Evolutionary conservation across 441 rosid genomes (phyloP), one percentile per base, ranked within the genome.

Genomic region (Brassica balearica): DNA sequence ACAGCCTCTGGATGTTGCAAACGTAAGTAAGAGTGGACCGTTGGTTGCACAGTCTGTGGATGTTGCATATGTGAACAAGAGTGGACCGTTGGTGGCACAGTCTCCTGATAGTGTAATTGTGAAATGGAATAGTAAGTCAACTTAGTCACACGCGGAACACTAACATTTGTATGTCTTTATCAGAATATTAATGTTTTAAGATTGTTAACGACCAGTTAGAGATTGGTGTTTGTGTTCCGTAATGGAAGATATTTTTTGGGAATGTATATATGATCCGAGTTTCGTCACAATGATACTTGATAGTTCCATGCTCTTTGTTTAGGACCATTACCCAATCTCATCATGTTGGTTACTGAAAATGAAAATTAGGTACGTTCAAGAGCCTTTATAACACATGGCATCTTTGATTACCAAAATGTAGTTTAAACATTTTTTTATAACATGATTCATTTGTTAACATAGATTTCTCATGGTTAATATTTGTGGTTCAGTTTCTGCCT

Each of bases 21-120:
- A 43, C 4, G 53, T 3, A 5, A 43, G 53, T 43, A 43, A 43
- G 53, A 43, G 53, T 43, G 53, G 14, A 43, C 53, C 53, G 3
- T 11, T 43, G 53, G 53, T 12, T 46, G 53, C 53, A 46, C 17
- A 48, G 17, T 48, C 55, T 12, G 2, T 72, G 32, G 82, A 83
- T 34, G 95, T 80, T 66, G 73, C 65, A 51, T 86, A 34, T 65
- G 81, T 83, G 81, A 65, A 81, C 60, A 88, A 87, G 82, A 84
- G 65, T 71, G 80, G 60, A 34, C 81, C 70, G 14, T 48, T 22
- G 20, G 71, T 62, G 34, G 20, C 62, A 10, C 22, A 15, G 62
- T 93, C 97, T 6, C 99, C 93, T 0, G 84, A 85, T 75, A 82
- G 89, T 55, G 94, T 90, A 61, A 86, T 87, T 19, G 46, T 6